Base-by-base conservation (phyloP, 345 rosid species). In the Angophora floribunda region DNA sequence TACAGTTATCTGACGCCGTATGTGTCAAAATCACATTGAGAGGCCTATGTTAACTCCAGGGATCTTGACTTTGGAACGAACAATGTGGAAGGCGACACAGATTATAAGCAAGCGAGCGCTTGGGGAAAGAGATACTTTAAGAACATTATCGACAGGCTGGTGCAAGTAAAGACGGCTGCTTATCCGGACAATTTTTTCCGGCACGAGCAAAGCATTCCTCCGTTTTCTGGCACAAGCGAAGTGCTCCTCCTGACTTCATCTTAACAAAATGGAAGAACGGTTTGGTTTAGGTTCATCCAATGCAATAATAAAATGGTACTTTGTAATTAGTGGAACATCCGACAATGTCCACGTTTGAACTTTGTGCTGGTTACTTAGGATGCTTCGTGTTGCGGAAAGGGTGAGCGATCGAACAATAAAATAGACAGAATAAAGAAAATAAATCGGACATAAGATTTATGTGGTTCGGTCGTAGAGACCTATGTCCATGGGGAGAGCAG, bases 151-250 rank as follows among this genome's bases (percentile, higher is more conserved):
- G 87, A 92, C 52, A 90, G 87, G 67, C 63, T 93, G 85, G 92
- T 89, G 11, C 87, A 32, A 26, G 93, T 92, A n/a, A 93, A 91
- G 88, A 92, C 93, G 0, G 17, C 15, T 49, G 90, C 86, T 59
- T 91, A 92, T 91, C 94, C 95, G 41, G 26, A 19, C 16, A 93
- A 92, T 79, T 93, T 93, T 86, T 61, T 61, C 70, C 36, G 7
- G 2, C 70, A 61, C 17, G 16, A 28, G 65, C 65, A 59, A 59
- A 59, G 87, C 59, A 59, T 86, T 41, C 87, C 87, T 17, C 51
- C 87, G 19, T 45, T 86, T 86, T 52, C 53, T 36, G 41, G 41
- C 41, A 36, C 41, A 36, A 36, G 16, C 53, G 19, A 52, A 52
- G 87, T 86, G 32, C 30, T 30, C 87, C 87, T 13, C 63, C 87